Evolutionary conservation across 1,284 basidiomycete genomes (phyloP).

Genomic region (Sphagnurus paluster): DNA sequence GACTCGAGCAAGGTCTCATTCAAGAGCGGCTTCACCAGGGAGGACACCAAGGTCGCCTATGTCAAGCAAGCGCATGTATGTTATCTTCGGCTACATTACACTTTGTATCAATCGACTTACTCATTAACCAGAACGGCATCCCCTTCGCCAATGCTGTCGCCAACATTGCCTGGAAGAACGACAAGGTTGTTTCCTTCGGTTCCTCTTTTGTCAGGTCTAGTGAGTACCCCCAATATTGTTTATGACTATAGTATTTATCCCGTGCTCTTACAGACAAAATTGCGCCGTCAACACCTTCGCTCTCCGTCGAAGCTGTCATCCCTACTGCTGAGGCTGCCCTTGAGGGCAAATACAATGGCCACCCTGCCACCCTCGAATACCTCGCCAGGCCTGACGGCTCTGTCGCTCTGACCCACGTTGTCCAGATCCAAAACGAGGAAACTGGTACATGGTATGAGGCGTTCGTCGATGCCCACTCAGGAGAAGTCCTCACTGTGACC

Average conservation of each 20-base stretch:
- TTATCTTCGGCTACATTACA: background rate
- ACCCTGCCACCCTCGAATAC: conserved; percentile 45
- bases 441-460: conserved; percentile 62
- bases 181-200: conserved; percentile 47
- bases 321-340: conserved; percentile 38
- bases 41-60: conserved; percentile 4
- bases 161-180: conserved; percentile 42
- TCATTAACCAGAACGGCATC: conserved; percentile 39
- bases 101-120: background rate
- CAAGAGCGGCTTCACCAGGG: conserved; percentile 7
- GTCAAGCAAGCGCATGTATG: conserved; percentile 40
- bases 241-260: background rate
- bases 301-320: conserved; percentile 38
- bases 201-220: conserved; percentile 33
- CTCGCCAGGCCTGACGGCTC: conserved; percentile 45
- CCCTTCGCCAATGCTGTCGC: conserved; percentile 48
- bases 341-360: conserved; percentile 40
- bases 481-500: conserved; percentile 48
- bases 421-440: conserved; percentile 55
- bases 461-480: conserved; percentile 57
- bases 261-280: conserved; percentile 27
- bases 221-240: conserved; percentile 7
- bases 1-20: conserved; percentile 7
- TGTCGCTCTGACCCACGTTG: conserved; percentile 52
- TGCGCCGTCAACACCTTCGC: conserved; percentile 35